Base-by-base conservation (phyloP, 2,329 filamentous ascomycete genomes). In the Alternaria triticina region DNA sequence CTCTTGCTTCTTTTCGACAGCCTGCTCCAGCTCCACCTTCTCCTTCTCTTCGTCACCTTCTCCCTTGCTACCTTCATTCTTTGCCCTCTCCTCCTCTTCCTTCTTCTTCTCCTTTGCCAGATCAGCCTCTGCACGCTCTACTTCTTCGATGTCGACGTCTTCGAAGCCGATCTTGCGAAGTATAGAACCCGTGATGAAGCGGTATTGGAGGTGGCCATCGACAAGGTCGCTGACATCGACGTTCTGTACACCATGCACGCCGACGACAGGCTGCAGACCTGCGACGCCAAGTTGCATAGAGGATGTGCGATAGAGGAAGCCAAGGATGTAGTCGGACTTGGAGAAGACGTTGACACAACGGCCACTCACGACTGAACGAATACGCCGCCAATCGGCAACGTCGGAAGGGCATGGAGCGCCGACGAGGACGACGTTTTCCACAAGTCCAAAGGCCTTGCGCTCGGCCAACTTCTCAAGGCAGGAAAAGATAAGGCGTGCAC, bases 281-380 rank as follows among this genome's bases (percentile, higher is more conserved):
- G 94, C 94, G 45, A 97, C 88, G 4, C 94, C 94, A 44, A 92
- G 86, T 67, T 96, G 91, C 27, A 97, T 87, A 62, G 90, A 94
- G 44, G 91, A 93, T 3, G 93, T 90, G 47, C 94, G 89, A 78
- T 97, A 97, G 17, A 97, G 83, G 76, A 97, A 95, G 1, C 89
- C 94, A 1, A 97, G 88, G 30, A 97, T 89, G 73, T 93, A 92
- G 79, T 97, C 94, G 64, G 96, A 94, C 56, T 90, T 89, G 2
- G 92, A 95, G 80, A 91, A 97, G 9, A 95, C 93, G 71, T 97
- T 97, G 71, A 97, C 91, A 8, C 97, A 85, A 61, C 91, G 87
- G 3, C 94, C 94, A 2, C 90, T 88, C 0, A 97, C 93, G 1
- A 95, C 92, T 47, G 87, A 88, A 28, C 93, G 88, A 69, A 97